Base-by-base conservation (phyloP, 208 protist genomes). In the Histomonas meleagridis region DNA sequence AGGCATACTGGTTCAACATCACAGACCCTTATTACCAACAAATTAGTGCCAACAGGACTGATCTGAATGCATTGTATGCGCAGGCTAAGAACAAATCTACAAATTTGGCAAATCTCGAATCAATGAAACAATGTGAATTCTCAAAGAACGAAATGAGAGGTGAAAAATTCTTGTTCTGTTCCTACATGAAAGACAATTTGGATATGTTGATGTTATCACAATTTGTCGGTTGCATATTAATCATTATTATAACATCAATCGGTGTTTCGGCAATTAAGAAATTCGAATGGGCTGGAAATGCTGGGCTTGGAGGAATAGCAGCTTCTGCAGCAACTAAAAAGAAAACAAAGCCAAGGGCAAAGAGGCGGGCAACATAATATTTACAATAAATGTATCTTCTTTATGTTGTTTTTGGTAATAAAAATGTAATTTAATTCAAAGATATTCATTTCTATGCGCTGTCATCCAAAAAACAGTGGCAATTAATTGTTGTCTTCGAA, bases 221-320 rank as follows among this genome's bases (percentile, higher is more conserved):
- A 51, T 18, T 35, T n/a, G n/a, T 43, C 28, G 70, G 70, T 51
- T 81, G 40, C 18, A 48, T 81, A 1, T 9, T 81, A 1, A 9
- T 81, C 51, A 28, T 81, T 28, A 48, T 81, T 43, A 32, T 81
- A 51, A 81, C 43, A 51, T 46, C 5, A 1, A 28, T 81, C 12
- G 70, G 70, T 51, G 4, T 81, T 9, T 43, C 70, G n/a, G 70
- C 70, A 46, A 81, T 81, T 43, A 81, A 81, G 70, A 81, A 43
- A 51, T 81, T 81, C 43, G 35, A 81, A 43, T 81, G 35, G 26
- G 70, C 70, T 26, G 70, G 70, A 46, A 51, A 81, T 43, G 70
- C 70, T 16, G 51, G 51, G 3, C 23, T 81, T 1, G 35, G 35
- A 32, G 70, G 70, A n/a, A 21, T 81, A n/a, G n/a, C n/a, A n/a